phyloP scores from a whole-genome alignment of 495 filamentous ascomycete species.

The Pseudevernia furfuracea region DNA sequence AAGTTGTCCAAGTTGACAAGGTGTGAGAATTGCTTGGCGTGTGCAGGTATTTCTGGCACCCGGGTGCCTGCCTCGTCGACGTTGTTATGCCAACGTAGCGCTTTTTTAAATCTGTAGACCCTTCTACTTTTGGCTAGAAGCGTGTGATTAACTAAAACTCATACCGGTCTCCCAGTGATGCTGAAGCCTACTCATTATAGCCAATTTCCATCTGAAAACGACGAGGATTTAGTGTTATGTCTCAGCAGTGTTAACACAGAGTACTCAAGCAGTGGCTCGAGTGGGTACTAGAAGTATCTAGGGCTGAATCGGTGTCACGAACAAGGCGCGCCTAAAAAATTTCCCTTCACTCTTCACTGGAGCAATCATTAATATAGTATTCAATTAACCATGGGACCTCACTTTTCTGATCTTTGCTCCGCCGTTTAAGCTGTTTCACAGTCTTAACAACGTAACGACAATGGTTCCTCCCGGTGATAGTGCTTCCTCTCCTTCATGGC shows the following conservation, averaged over 20 bases:
- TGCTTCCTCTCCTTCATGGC: not conserved
- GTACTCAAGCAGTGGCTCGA: too few relatives aligned
- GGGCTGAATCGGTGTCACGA: not conserved
- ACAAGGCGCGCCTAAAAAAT: not conserved
- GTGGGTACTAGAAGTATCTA: not conserved
- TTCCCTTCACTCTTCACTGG: not conserved
- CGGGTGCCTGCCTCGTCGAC: not conserved
- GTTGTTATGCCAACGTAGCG: conserved; percentile 1
- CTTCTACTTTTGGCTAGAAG: not conserved
- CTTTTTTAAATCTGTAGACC: not conserved
- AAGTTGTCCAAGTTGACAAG: too few relatives aligned
- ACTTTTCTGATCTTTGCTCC: not conserved
- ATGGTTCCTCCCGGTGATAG: not conserved
- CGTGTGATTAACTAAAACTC: not conserved
- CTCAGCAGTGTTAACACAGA: not conserved
- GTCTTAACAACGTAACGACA: not conserved
- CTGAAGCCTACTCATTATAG: not conserved
- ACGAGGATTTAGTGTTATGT: too few relatives aligned
- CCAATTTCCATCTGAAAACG: not conserved
- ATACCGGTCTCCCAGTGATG: not conserved
- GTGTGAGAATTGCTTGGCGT: too few relatives aligned
- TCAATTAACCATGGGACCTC: not conserved
- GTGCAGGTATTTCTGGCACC: too few relatives aligned
- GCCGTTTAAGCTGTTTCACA: not conserved
- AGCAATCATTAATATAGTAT: not conserved